Conservation (phyloP, 1,284 basidiomycete species). For the Marasmius oreades region DNA sequence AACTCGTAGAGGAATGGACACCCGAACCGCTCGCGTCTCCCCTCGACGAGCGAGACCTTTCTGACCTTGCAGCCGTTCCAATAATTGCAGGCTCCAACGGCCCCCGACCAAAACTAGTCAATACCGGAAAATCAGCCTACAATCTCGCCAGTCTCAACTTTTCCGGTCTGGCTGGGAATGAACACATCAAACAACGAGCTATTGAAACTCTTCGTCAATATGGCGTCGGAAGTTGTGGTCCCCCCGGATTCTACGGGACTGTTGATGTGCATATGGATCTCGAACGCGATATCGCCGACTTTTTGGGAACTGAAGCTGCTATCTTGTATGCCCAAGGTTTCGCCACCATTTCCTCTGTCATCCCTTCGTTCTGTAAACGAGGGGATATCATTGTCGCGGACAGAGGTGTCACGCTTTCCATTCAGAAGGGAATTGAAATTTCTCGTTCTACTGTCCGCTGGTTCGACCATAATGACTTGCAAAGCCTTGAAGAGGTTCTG, state of each 20-base stretch:
- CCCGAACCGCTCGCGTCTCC: slow-evolving; percentile 82
- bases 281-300: slow-evolving; percentile 87
- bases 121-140: slow-evolving; percentile 75
- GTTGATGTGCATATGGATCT: slow-evolving; percentile 91
- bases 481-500: slow-evolving; percentile 87
- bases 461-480: slow-evolving; percentile 96
- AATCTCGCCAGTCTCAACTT: slow-evolving; percentile 96
- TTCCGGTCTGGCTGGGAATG: slow-evolving; percentile 86
- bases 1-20: slow-evolving; percentile 93
- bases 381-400: slow-evolving; percentile 99
- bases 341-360: slow-evolving; percentile 90
- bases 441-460: slow-evolving; percentile 90
- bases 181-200: slow-evolving; percentile 83
- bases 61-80: slow-evolving; percentile 74
- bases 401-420: slow-evolving; percentile 89
- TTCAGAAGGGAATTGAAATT: slow-evolving; percentile 97
- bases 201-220: slow-evolving; percentile 88
- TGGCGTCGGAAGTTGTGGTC: slow-evolving; percentile 94
- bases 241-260: slow-evolving; percentile 97
- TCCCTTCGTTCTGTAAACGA: slow-evolving; percentile 96
- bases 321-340: slow-evolving; percentile 97
- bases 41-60: slow-evolving; percentile 57
- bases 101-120: slow-evolving; percentile 76
- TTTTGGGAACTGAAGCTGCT: slow-evolving; percentile 83
- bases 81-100: slow-evolving; percentile 81